Conservation (phyloP, 2,329 filamentous ascomycete genomes). For the Claviceps digitariae region DNA sequence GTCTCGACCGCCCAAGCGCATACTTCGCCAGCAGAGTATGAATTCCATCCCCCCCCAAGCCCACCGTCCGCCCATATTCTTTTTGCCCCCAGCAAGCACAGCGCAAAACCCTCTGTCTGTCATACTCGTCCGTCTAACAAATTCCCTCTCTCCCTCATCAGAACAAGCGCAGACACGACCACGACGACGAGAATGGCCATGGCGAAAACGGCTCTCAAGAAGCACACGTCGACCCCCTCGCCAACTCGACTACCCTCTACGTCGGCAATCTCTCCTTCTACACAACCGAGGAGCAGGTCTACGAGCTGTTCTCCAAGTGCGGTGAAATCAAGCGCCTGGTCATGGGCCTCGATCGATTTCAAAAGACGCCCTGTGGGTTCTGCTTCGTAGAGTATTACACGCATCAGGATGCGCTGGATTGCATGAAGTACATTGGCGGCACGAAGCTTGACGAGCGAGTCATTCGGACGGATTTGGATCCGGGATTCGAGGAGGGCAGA, state of each 20-base stretch:
- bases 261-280: constrained; percentile 98
- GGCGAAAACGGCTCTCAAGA: constrained; percentile 31
- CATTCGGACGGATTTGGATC: constrained; percentile 88
- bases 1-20: constrained; percentile 86
- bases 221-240: constrained; percentile 51
- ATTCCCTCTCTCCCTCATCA: constrained; percentile 17
- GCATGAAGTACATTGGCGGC: constrained; percentile 95
- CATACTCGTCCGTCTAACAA: neutral
- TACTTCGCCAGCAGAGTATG: constrained; percentile 77
- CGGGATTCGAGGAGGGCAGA: constrained; percentile 87
- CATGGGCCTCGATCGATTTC: constrained; percentile 94
- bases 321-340: constrained; percentile 96
- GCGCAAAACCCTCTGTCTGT: neutral
- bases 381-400: constrained; percentile 99
- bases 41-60: constrained; percentile 2
- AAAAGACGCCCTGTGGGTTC: constrained; percentile 96
- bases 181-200: constrained; percentile 37
- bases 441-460: constrained; percentile 97
- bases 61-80: neutral
- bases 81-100: neutral
- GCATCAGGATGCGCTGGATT: constrained; percentile 92
- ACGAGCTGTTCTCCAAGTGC: constrained; percentile 91
- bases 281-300: constrained; percentile 97
- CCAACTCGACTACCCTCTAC: constrained; percentile 85
- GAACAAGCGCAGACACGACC: constrained; percentile 61